Percentiles rank a stretch among this genome's conserved stretches.
These are phyloP conservation scores for Rhynchosporium agropyri DNA, from an alignment of 2,329 filamentous ascomycete genomes.

Conservation along the genomic window DNA sequence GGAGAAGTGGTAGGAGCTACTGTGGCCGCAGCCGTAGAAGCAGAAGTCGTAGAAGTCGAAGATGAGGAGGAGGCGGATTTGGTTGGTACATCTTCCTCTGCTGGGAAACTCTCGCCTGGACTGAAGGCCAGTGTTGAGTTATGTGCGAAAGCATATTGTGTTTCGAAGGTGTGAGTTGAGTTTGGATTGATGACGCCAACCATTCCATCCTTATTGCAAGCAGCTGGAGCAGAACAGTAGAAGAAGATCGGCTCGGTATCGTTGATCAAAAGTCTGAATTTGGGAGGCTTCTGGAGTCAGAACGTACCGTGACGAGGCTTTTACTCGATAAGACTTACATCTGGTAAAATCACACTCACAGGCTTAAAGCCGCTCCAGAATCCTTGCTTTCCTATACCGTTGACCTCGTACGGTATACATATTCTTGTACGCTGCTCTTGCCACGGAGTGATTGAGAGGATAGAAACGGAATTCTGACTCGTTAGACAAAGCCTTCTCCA, in stretches of 20 bases:
- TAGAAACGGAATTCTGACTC: slow-evolving; percentile 58
- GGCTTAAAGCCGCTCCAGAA: slow-evolving; percentile 57
- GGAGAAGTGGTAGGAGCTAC: too few species aligned
- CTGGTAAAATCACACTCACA: slow-evolving; percentile 46
- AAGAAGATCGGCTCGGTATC: slow-evolving; percentile 67
- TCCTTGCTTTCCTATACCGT: slow-evolving; percentile 50
- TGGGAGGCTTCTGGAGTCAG: slow-evolving; percentile 41
- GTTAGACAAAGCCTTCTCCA: slow-evolving; percentile 6
- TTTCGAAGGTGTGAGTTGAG: slow-evolving; percentile 50
- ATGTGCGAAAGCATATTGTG: slow-evolving; percentile 52
- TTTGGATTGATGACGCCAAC: slow-evolving; percentile 75
- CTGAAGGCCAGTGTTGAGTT: slow-evolving; percentile 55
- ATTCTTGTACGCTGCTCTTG: slow-evolving; percentile 56
- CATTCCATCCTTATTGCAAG: slow-evolving; percentile 68
- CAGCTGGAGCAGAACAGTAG: slow-evolving; percentile 69
- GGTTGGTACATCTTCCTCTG: slow-evolving; percentile 37
- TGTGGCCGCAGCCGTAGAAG: too few species aligned
- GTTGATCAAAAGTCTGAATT: slow-evolving; percentile 54
- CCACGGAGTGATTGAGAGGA: slow-evolving; percentile 65
- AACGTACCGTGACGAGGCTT: background rate
- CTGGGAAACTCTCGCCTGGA: slow-evolving; percentile 58
- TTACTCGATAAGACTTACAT: slow-evolving; percentile 44
- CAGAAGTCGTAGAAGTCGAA: too few species aligned
- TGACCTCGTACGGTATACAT: slow-evolving; percentile 64
- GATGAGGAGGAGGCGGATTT: too few species aligned